Evolutionary conservation across 148 eudicot genomes (phyloP).

Genomic region (Diospyros lotus): DNA sequence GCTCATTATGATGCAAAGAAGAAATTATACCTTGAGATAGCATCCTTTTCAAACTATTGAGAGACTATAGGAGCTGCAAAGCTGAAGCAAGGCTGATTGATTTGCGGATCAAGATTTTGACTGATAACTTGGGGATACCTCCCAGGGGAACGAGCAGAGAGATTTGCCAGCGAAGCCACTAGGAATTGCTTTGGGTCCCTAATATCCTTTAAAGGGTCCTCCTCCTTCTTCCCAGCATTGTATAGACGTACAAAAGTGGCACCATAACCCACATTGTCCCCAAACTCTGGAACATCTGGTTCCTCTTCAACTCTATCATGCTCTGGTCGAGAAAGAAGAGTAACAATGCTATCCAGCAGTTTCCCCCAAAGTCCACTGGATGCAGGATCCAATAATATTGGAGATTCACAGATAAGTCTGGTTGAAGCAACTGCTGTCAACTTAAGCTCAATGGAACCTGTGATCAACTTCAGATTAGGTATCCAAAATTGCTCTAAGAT

Average conservation of each 20-base stretch:
- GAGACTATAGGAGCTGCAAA: slow-evolving; percentile 32
- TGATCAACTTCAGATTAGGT: slow-evolving; percentile 77
- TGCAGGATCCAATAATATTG: slow-evolving; percentile 52
- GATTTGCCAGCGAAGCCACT: slow-evolving; percentile 47
- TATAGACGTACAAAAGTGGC: slow-evolving; percentile 60
- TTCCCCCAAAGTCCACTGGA: slow-evolving; percentile 65
- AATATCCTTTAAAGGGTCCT: slow-evolving; percentile 68
- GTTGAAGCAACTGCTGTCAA: slow-evolving; percentile 83
- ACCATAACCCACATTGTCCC: slow-evolving; percentile 54
- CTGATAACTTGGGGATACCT: slow-evolving; percentile 45
- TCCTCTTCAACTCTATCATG: slow-evolving; percentile 87
- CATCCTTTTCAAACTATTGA: slow-evolving; percentile 28
- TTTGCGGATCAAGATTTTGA: slow-evolving; percentile 63
- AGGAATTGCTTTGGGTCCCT: slow-evolving; percentile 68
- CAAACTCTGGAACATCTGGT: slow-evolving; percentile 78
- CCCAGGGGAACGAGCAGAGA: slow-evolving; percentile 48
- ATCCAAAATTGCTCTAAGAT: slow-evolving; percentile 87
- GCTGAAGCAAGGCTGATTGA: slow-evolving; percentile 63
- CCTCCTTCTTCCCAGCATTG: slow-evolving; percentile 74
- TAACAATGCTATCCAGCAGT: slow-evolving; percentile 85
- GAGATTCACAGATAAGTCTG: slow-evolving; percentile 75
- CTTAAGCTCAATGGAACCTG: slow-evolving; percentile 76
- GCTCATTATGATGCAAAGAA: too few relatives aligned
- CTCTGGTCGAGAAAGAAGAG: slow-evolving; percentile 80
- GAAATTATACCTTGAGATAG: not conserved